Evolutionary conservation across 305 asterid species (phyloP), one percentile per base, ranked within the genome.

Genomic region (Fraxinus platypoda): DNA sequence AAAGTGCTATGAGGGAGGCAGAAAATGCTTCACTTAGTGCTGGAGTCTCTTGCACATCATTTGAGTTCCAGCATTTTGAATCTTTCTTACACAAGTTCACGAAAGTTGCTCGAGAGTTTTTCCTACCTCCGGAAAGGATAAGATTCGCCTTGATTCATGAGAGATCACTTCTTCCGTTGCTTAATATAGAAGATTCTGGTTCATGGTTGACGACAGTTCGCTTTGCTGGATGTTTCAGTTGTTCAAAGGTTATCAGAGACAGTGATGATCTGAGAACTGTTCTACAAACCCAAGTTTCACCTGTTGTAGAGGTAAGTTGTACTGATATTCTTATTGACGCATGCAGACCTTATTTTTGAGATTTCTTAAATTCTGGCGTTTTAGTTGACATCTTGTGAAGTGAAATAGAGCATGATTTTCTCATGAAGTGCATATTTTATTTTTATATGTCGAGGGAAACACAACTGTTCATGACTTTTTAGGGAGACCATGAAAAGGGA

Each of bases 81-180:
- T 77, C 88, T 78, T 94, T 91, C 90, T 82, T 94, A 19, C 86
- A 88, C 73, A 92, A 91, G 88, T 87, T 94, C 31, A 77, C 91
- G 68, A 81, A 86, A 83, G 71, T 91, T 78, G 90, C 90, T 54
- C 89, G 94, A 87, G 97, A 92, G 76, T 90, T 88, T 88, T 89
- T 93, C 87, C 90, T 96, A 86, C 98, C 97, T 79, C 95, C 94
- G 82, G 97, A 96, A 84, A 90, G 93, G 88, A 78, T 86, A 80
- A 86, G 86, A 81, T 94, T 92, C 84, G 98, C 97, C 35, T 79
- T 91, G 84, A 87, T 94, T 87, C 84, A 82, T 76, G 97, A 96
- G 31, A 88, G 89, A 85, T 90, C 93, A 80, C 91, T 96, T 75
- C 89, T 94, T 77, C 88, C 94, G 0, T 85, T 87, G 87, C 90